phyloP scores from a whole-genome alignment of 73 alveolate species.

The Stentor roeselii region DNA sequence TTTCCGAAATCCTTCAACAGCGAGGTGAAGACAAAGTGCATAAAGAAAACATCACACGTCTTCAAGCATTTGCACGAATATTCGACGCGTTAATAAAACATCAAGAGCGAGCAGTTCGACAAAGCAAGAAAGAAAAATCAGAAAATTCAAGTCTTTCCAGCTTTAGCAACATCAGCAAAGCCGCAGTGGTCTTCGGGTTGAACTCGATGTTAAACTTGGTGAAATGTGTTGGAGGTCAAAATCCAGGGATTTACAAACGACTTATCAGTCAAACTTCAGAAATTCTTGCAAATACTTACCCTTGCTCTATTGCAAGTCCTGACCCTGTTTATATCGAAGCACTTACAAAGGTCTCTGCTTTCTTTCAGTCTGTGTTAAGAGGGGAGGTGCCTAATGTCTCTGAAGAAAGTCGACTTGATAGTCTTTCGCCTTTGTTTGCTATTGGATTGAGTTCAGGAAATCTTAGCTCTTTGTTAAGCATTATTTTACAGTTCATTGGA shows the following conservation, averaged over 20 bases:
- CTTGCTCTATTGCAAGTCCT: not conserved
- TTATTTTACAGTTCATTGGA: not conserved
- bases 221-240: not conserved
- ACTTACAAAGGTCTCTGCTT: not conserved
- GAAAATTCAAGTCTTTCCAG: not conserved
- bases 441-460: not conserved
- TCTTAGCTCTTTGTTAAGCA: not conserved
- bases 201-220: constrained; percentile 4
- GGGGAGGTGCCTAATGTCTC: constrained; percentile 1
- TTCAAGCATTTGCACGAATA: not conserved
- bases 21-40: constrained; percentile 1
- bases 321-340: not conserved
- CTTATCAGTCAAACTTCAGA: constrained; percentile 19
- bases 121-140: not conserved
- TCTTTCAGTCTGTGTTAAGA: not conserved
- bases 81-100: not conserved
- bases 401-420: not conserved
- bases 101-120: not conserved
- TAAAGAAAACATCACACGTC: constrained; percentile 2
- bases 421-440: not conserved
- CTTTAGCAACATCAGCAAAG: not conserved
- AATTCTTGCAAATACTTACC: not conserved
- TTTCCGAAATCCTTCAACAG: constrained; percentile 12
- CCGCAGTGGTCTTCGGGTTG: not conserved
- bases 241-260: not conserved